Evolutionary conservation across 345 rosid species (phyloP), one percentile per base, ranked within the genome.

Genomic region (Salix udensis): DNA sequence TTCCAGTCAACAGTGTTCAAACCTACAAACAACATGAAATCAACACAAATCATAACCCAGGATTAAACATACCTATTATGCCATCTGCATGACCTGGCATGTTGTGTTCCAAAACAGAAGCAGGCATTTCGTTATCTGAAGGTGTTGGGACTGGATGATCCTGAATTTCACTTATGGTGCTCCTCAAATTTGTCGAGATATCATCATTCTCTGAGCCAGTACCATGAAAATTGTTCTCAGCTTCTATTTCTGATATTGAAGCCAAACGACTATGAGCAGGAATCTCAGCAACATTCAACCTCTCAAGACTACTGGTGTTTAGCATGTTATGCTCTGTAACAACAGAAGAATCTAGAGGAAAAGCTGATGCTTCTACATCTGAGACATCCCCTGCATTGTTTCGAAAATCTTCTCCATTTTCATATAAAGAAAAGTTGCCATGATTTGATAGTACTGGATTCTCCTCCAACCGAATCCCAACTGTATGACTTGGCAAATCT

Each of bases 191-290:
- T 37, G 75, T 75, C 71, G 87, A 82, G 50, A 40, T 73, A 67
- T 77, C 90, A 76, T 75, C 88, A 71, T 68, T 82, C 74, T 77
- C 87, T 39, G 87, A 83, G 76, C 76, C 68, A 73, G 75, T 68
- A 55, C 77, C 81, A 34, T 50, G 84, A 82, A 74, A 77, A 82
- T 77, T 71, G 58, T 84, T 85, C 82, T 85, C 87, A 7, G 70
- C 60, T 84, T 89, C 93, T 73, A 85, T 92, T 87, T 91, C 98
- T 77, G 93, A 86, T 80, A 79, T 83, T 76, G 86, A 80, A n/a
- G 82, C 86, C 74, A 89, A 81, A 71, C 84, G 79, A 77, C 78
- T 79, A 34, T 74, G 87, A 34, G 60, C 67, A 28, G 84, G 77
- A 80, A 82, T 84, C 77, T 87, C 91, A 12, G 65, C 72, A 58